Percentiles rank a stretch among this genome's conserved stretches.
Evolutionary conservation across 768 basidiomycete genomes (phyloP).

Genomic region (Russula griseocarnosa): DNA sequence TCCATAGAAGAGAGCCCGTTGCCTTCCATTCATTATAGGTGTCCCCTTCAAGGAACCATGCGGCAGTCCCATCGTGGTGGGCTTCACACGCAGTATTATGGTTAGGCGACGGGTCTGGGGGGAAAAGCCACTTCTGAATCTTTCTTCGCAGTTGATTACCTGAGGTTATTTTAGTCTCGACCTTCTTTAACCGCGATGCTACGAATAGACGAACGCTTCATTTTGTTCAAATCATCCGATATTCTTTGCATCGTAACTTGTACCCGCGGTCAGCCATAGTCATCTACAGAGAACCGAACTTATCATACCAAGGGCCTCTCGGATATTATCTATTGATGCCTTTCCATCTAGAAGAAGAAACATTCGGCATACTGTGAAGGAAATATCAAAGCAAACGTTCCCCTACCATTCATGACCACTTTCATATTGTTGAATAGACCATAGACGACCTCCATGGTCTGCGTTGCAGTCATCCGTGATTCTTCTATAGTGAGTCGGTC

Average conservation of each 20-base stretch:
- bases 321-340: conserved; percentile 8
- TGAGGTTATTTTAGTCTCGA: neutral
- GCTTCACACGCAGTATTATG: neutral
- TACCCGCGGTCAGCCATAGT: neutral
- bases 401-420: conserved; percentile 1
- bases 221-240: neutral
- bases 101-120: conserved; percentile 4
- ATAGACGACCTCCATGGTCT: conserved; percentile 7
- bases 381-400: neutral
- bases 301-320: neutral
- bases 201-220: conserved; percentile 2
- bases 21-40: conserved; percentile 1
- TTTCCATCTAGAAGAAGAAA: neutral
- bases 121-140: conserved; percentile 1
- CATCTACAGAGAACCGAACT: neutral
- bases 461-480: neutral
- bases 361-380: neutral
- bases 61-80: neutral
- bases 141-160: neutral
- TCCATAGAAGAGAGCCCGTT: neutral
- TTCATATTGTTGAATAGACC: conserved; percentile 14
- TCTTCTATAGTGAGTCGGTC: conserved; percentile 7
- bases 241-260: neutral
- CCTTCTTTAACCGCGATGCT: neutral
- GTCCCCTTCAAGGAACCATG: conserved; percentile 2